phyloP scores from a whole-genome alignment of 2,329 filamentous ascomycete species.

The Aspergillus hiratsukae region DNA sequence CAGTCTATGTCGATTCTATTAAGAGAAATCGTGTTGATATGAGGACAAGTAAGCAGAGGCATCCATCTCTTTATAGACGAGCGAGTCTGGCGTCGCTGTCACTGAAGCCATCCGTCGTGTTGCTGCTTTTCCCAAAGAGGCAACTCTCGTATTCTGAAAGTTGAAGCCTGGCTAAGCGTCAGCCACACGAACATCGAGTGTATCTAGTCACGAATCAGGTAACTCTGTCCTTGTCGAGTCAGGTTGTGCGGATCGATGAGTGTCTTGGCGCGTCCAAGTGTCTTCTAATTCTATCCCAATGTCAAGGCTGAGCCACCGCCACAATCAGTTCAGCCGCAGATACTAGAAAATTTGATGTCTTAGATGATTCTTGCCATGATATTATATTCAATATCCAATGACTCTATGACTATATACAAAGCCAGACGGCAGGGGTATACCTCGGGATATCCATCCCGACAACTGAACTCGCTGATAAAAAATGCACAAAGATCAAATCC shows the following conservation, averaged over 20 bases:
- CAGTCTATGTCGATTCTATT: not conserved
- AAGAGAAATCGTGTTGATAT: not conserved
- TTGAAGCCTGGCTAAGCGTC: not conserved
- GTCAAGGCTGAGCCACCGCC: not conserved
- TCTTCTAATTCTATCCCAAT: not conserved
- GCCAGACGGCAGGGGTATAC: not conserved
- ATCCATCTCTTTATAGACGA: not conserved
- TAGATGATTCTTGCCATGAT: not conserved
- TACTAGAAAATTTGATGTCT: not conserved
- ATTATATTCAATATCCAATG: not conserved
- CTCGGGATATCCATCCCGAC: not conserved
- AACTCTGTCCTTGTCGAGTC: too few species aligned
- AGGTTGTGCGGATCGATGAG: not conserved
- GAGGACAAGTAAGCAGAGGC: not conserved
- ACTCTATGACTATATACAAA: conserved; percentile 1
- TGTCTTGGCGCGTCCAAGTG: not conserved
- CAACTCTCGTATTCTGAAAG: not conserved
- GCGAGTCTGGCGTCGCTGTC: not conserved
- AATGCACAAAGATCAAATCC: not conserved
- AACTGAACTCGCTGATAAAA: not conserved
- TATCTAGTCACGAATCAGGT: too few species aligned
- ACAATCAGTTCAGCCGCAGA: not conserved
- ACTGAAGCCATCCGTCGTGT: not conserved
- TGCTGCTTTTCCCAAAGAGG: not conserved
- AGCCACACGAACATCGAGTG: not conserved